Conservation (phyloP, 208 protist genomes). For the Herpetomonas muscarum region DNA sequence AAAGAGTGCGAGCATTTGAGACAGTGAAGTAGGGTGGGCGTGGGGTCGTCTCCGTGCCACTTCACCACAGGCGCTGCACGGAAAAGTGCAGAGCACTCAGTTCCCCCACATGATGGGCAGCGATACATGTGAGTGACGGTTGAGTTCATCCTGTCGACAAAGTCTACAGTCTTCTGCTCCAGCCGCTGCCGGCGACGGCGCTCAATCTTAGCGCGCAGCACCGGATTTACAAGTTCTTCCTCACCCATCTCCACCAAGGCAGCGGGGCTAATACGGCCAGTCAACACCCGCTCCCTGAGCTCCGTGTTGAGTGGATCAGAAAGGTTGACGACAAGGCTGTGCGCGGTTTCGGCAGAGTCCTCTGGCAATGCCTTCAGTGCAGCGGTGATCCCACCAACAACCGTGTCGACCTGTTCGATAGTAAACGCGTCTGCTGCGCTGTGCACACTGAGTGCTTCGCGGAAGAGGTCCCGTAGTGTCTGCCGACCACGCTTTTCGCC, state of each 20-base stretch:
- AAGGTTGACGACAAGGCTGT: conserved; percentile 36
- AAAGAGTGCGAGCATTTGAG: conserved; percentile 40
- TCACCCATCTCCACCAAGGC: conserved; percentile 37
- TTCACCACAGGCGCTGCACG: conserved; percentile 59
- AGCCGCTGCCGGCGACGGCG: conserved; percentile 24
- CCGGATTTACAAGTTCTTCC: conserved; percentile 39
- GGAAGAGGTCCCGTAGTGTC: background rate
- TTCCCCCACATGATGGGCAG: conserved; percentile 42
- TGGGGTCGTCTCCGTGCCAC: conserved; percentile 60
- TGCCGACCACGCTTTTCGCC: background rate
- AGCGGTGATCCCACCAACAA: conserved; percentile 20
- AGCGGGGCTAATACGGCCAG: conserved; percentile 12
- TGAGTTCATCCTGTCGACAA: conserved; percentile 27
- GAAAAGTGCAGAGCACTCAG: conserved; percentile 51
- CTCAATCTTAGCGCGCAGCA: conserved; percentile 19
- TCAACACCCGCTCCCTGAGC: conserved; percentile 30
- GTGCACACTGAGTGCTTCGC: background rate
- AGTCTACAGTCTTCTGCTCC: conserved; percentile 47
- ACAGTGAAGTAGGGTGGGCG: conserved; percentile 52
- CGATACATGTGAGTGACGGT: conserved; percentile 45
- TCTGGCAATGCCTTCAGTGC: conserved; percentile 17
- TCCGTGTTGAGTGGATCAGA: conserved; percentile 44
- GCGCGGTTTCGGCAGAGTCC: conserved; percentile 23
- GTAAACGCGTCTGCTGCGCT: background rate
- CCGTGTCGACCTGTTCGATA: background rate